A percentile compares a stretch with the other conserved stretches of the same genome.
Evolutionary conservation across 768 basidiomycete genomes (phyloP).

Genomic region (Lentinula sp.): DNA sequence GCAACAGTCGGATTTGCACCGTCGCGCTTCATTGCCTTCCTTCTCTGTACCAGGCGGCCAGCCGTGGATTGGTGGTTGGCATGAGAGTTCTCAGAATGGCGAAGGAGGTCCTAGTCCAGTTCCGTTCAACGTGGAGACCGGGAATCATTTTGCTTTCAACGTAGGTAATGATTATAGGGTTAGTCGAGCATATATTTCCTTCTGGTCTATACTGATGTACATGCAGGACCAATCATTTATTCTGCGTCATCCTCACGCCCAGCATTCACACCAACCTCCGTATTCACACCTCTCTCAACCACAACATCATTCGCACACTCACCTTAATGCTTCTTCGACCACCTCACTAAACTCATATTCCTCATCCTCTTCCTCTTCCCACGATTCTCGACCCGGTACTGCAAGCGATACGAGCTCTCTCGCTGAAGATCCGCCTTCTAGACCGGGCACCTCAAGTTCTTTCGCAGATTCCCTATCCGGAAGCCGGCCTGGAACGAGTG

Average conservation of each 20-base stretch:
- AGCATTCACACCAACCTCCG: not conserved
- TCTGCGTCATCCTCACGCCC: not conserved
- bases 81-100: not conserved
- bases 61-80: not conserved
- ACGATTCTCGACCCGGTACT: conserved; percentile 22
- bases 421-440: not conserved
- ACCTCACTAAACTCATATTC: not conserved
- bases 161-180: not conserved
- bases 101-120: not conserved
- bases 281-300: not conserved
- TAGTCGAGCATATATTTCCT: not conserved
- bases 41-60: not conserved
- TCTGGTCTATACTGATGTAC: not conserved
- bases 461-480: not conserved
- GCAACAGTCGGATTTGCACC: not conserved
- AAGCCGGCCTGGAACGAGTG: not conserved
- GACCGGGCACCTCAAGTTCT: not conserved
- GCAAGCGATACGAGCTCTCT: not conserved
- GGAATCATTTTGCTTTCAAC: not conserved
- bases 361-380: conserved; percentile 43
- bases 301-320: not conserved
- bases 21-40: conserved; percentile 1
- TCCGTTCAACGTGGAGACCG: not conserved
- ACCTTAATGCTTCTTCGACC: conserved; percentile 22
- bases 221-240: not conserved